These are phyloP conservation scores for Leersia perrieri DNA, from an alignment of 176 grass and related monocot genomes.

Conservation along the genomic window DNA sequence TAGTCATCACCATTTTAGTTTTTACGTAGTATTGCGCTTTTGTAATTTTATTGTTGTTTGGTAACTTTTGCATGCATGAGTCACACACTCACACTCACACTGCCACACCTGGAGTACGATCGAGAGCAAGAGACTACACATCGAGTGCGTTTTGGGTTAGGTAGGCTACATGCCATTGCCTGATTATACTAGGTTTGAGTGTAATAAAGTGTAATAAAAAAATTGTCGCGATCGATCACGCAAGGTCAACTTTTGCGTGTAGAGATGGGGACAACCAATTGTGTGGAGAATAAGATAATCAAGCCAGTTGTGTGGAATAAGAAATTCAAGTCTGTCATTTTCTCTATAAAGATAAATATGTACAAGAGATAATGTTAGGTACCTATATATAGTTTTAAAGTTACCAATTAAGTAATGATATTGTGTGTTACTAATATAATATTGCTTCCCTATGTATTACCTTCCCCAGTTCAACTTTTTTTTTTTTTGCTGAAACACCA, in stretches of 20 bases:
- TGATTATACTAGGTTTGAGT: background rate
- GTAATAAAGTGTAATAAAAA: background rate
- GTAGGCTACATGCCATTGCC: background rate
- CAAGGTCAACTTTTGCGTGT: background rate
- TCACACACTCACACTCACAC: too few relatives aligned
- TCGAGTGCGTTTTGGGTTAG: background rate
- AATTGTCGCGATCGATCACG: background rate
- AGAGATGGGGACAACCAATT: background rate
- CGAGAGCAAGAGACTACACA: background rate
- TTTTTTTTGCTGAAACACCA: too few relatives aligned
- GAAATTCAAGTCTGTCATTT: background rate
- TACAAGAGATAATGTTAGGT: background rate
- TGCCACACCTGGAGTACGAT: too few relatives aligned
- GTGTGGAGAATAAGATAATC: background rate
- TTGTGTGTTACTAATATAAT: too few relatives aligned
- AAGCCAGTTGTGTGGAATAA: background rate
- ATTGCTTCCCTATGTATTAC: too few relatives aligned
- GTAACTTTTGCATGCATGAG: constrained; percentile 10
- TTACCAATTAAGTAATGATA: too few relatives aligned
- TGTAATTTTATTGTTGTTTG: background rate
- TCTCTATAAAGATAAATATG: background rate
- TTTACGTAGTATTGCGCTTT: background rate
- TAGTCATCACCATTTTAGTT: background rate
- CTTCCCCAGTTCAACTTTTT: too few relatives aligned
- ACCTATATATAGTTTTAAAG: background rate